phyloP scores from a whole-genome alignment of 2,329 filamentous ascomycete genomes.

The Aspergillus neotritici region DNA sequence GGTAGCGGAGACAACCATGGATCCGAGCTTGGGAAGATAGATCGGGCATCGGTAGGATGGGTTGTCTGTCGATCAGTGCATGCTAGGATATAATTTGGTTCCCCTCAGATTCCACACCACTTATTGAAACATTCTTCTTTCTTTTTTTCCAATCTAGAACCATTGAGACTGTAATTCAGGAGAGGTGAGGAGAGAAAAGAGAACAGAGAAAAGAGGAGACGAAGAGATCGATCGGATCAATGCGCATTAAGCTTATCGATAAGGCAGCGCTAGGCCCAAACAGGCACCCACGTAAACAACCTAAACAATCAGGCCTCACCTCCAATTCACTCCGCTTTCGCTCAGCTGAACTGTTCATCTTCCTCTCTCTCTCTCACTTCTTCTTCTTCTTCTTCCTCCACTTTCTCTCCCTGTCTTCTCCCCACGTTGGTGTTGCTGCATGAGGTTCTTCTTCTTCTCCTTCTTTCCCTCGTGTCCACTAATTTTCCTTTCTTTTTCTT shows the following conservation, averaged over 20 bases:
- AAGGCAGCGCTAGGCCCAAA: constrained; percentile 35
- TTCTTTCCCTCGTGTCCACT: neutral
- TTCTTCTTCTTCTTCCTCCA: constrained; percentile 11
- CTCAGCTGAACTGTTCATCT: constrained; percentile 7
- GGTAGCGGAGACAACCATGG: constrained; percentile 15
- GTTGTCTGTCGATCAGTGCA: too few species aligned
- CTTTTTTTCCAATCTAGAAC: too few species aligned
- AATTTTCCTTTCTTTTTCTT: constrained; percentile 4
- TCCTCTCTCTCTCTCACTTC: constrained; percentile 2
- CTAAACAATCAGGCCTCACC: constrained; percentile 32
- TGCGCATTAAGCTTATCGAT: constrained; percentile 41
- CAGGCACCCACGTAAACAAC: constrained; percentile 35
- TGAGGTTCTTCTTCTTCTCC: constrained; percentile 3
- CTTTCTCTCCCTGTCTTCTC: constrained; percentile 8
- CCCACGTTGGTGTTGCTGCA: neutral
- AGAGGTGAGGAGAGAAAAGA: constrained; percentile 27
- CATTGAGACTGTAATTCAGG: neutral
- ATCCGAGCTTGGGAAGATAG: constrained; percentile 2
- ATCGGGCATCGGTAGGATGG: too few species aligned
- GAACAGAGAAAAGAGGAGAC: neutral
- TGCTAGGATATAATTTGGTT: too few species aligned
- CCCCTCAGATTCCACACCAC: too few species aligned
- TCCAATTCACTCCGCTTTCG: constrained; percentile 7
- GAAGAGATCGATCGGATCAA: constrained; percentile 8
- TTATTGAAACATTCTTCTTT: too few species aligned